Conservation (phyloP, 768 basidiomycete species). For the Leccinum incarnatum region DNA sequence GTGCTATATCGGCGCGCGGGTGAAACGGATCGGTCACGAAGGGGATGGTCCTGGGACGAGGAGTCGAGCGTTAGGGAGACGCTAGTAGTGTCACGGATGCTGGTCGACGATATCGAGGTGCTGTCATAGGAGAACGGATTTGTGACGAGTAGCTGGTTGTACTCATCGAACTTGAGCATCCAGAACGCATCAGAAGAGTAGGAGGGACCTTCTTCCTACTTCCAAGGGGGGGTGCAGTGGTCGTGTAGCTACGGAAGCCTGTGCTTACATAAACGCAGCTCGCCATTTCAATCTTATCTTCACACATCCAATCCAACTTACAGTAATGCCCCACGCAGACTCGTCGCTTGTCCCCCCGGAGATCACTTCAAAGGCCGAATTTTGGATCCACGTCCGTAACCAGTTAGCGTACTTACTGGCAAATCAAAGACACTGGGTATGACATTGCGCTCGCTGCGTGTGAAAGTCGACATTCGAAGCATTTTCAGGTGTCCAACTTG, state of each 20-base stretch:
- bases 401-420: slow-evolving; percentile 64
- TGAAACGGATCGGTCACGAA: slow-evolving; percentile 13
- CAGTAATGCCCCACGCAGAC: slow-evolving; percentile 83
- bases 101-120: not conserved
- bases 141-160: slow-evolving; percentile 22
- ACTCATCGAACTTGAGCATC: slow-evolving; percentile 28
- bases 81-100: not conserved
- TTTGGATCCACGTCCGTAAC: slow-evolving; percentile 73
- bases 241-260: not conserved
- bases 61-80: not conserved
- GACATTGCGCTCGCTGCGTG: slow-evolving; percentile 11
- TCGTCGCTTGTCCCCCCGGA: slow-evolving; percentile 64
- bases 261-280: slow-evolving; percentile 11
- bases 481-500: slow-evolving; percentile 73
- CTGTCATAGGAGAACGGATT: slow-evolving; percentile 13
- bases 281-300: not conserved
- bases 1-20: not conserved
- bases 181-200: slow-evolving; percentile 23
- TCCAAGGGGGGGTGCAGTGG: not conserved
- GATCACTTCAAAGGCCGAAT: slow-evolving; percentile 70
- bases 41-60: slow-evolving; percentile 15
- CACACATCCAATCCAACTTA: not conserved
- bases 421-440: slow-evolving; percentile 77
- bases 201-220: slow-evolving; percentile 2
- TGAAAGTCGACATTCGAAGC: not conserved